These are phyloP conservation scores for Mycena capillaripes DNA, from an alignment of 768 basidiomycete species.

Conservation along the genomic window DNA sequence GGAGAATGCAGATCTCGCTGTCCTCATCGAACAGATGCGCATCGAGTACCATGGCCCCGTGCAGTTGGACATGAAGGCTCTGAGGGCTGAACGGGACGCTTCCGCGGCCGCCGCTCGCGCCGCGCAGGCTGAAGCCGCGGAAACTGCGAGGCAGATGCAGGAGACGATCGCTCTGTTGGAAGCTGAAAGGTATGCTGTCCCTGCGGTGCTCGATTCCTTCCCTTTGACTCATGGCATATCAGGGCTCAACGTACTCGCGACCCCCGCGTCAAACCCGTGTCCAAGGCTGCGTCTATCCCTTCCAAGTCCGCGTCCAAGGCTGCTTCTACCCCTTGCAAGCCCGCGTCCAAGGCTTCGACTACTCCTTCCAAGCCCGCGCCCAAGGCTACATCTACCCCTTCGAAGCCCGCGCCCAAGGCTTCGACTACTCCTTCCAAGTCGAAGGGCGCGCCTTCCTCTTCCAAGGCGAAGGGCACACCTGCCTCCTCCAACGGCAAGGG, in stretches of 20 bases:
- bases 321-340: not conserved
- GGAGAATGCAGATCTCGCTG: no score
- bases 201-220: not conserved
- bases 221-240: not conserved
- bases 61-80: not conserved
- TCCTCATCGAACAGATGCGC: no score
- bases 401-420: no score
- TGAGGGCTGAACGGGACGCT: not conserved
- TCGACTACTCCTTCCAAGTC: no score
- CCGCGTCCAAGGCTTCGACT: not conserved
- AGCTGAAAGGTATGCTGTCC: not conserved
- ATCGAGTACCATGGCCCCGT: not conserved
- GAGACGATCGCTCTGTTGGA: constrained; percentile 8
- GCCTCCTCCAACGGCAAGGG: no score
- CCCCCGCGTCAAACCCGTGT: constrained; percentile 6
- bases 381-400: no score
- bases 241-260: constrained; percentile 2
- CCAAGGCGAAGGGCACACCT: no score
- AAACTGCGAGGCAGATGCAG: no score
- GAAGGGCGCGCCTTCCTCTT: no score
- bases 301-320: no score
- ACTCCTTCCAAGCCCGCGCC: no score
- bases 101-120: no score
- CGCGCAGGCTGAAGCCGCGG: not conserved
- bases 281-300: constrained; percentile 1